Conservation (phyloP, 805 yeast genomes). For the Wickerhamiella azymoides region DNA sequence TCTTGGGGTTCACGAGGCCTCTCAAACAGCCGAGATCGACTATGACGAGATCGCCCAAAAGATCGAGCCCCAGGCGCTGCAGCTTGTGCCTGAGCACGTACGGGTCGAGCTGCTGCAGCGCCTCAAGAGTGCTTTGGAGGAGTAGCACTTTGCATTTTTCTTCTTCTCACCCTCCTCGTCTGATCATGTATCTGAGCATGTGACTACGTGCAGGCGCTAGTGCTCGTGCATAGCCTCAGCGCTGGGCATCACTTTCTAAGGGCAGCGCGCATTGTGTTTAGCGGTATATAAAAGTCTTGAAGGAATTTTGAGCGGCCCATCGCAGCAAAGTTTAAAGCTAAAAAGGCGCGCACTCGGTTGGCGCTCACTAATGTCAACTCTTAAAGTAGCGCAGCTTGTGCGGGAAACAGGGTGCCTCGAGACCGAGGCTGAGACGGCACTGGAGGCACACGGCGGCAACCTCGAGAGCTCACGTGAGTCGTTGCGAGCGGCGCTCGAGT, state of each 20-base stretch:
- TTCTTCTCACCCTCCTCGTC: too few relatives aligned
- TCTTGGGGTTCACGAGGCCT: conserved; percentile 36
- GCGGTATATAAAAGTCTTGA: too few relatives aligned
- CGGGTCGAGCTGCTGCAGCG: conserved; percentile 38
- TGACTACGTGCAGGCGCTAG: too few relatives aligned
- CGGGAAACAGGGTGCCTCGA: conserved; percentile 11
- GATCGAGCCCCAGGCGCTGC: conserved; percentile 49
- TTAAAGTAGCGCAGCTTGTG: conserved; percentile 11
- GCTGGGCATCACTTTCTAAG: too few relatives aligned
- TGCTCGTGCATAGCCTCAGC: too few relatives aligned
- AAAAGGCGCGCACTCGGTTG: neutral
- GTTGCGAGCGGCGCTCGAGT: neutral
- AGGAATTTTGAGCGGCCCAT: too few relatives aligned
- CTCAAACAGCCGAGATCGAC: conserved; percentile 32
- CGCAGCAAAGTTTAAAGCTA: too few relatives aligned
- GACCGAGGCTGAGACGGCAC: conserved; percentile 11
- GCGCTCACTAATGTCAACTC: neutral
- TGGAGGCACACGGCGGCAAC: conserved; percentile 5
- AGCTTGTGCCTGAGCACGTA: conserved; percentile 53
- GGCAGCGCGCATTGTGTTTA: too few relatives aligned
- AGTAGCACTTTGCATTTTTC: too few relatives aligned
- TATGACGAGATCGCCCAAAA: conserved; percentile 39
- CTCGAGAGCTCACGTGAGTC: neutral
- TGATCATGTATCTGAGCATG: too few relatives aligned
- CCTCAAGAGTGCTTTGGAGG: too few relatives aligned